These are phyloP conservation scores for Phialophora macrospora DNA, from an alignment of 2,329 filamentous ascomycete species.

Conservation along the genomic window DNA sequence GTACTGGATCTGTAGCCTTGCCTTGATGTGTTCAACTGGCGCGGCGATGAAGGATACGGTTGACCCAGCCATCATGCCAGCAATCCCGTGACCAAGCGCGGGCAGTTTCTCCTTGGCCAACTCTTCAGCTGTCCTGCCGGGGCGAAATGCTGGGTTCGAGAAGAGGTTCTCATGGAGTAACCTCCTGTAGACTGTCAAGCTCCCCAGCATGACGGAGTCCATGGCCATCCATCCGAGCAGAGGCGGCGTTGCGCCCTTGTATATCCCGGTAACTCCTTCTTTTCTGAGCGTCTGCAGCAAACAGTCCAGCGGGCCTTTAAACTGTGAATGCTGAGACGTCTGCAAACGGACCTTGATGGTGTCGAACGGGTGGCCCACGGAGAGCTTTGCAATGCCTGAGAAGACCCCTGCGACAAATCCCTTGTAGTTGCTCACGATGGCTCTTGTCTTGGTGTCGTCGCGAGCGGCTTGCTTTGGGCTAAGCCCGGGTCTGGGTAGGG, in stretches of 20 bases:
- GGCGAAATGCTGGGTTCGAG: constrained; percentile 54
- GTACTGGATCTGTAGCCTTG: constrained; percentile 92
- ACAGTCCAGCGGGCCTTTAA: constrained; percentile 85
- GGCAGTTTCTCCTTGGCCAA: constrained; percentile 59
- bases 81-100: constrained; percentile 79
- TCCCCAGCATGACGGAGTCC: constrained; percentile 91
- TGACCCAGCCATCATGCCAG: constrained; percentile 82
- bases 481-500: neutral
- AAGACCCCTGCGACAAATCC: constrained; percentile 98
- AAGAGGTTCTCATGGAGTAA: constrained; percentile 82
- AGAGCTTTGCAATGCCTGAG: constrained; percentile 87
- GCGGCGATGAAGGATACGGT: constrained; percentile 93
- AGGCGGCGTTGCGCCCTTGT: constrained; percentile 92
- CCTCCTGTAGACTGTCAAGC: constrained; percentile 85
- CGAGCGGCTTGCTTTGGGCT: neutral
- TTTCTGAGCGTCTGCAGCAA: constrained; percentile 80
- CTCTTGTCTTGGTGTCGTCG: constrained; percentile 17
- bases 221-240: constrained; percentile 98
- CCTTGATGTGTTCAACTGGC: constrained; percentile 94
- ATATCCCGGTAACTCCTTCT: constrained; percentile 83
- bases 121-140: constrained; percentile 40
- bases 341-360: constrained; percentile 96
- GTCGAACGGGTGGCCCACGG: constrained; percentile 69
- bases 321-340: constrained; percentile 76
- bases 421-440: constrained; percentile 68